phyloP scores from a whole-genome alignment of 208 protist genomes.

The Trypanosomatidae sp. region DNA sequence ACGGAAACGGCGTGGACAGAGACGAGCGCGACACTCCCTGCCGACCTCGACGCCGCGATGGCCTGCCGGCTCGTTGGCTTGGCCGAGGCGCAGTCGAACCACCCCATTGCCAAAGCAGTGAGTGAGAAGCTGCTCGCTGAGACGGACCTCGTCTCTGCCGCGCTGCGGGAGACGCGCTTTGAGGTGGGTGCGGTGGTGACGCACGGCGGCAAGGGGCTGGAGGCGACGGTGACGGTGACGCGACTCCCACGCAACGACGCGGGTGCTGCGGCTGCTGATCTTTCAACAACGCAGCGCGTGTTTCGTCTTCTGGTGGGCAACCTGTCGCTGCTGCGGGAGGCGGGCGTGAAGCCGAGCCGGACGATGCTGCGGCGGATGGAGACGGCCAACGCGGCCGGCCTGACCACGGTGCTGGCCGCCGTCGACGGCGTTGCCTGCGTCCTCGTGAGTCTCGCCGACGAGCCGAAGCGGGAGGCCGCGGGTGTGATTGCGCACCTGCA shows the following conservation, averaged over 20 bases:
- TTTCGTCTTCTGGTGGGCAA: constrained; percentile 77
- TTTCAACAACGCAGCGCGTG: constrained; percentile 1
- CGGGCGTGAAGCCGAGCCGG: constrained; percentile 28
- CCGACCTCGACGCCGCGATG: constrained; percentile 2
- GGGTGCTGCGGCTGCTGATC: background rate
- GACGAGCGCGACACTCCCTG: background rate
- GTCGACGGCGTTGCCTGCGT: constrained; percentile 52
- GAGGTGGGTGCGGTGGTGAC: constrained; percentile 42
- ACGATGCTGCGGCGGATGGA: constrained; percentile 24
- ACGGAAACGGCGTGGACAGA: constrained; percentile 1
- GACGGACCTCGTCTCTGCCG: background rate
- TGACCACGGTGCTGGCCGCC: constrained; percentile 79
- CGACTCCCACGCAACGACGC: background rate
- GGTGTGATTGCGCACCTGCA: constrained; percentile 75
- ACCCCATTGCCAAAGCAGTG: constrained; percentile 91
- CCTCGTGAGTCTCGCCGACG: constrained; percentile 81
- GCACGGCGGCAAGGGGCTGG: constrained; percentile 48
- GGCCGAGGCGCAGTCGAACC: constrained; percentile 72
- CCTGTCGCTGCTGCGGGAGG: constrained; percentile 43
- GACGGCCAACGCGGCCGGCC: constrained; percentile 34
- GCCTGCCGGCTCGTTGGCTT: constrained; percentile 33
- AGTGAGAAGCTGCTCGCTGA: constrained; percentile 17
- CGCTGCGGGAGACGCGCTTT: constrained; percentile 8
- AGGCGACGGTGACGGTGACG: constrained; percentile 38
- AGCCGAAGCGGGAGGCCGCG: constrained; percentile 82